These are phyloP conservation scores for Pichia exigua DNA, from an alignment of 805 yeast species.

Conservation along the genomic window DNA sequence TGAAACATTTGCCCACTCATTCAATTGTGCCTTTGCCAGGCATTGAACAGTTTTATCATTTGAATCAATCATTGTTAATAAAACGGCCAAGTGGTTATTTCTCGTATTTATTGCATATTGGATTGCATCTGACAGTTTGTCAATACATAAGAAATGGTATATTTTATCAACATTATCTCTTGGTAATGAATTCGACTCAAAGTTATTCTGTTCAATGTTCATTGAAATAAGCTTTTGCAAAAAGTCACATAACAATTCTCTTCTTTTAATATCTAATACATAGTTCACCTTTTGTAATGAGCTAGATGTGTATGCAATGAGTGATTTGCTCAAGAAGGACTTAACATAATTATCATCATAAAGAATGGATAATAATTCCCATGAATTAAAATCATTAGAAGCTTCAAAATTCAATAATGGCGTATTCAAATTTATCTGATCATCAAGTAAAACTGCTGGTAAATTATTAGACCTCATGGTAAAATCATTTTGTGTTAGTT, in stretches of 20 bases:
- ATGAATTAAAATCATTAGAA: constrained; percentile 21
- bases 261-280: constrained; percentile 29
- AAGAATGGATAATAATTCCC: constrained; percentile 56
- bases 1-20: constrained; percentile 50
- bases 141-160: constrained; percentile 41
- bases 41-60: constrained; percentile 50
- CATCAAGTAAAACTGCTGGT: constrained; percentile 31
- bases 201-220: constrained; percentile 26
- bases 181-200: constrained; percentile 6
- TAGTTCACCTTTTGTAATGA: constrained; percentile 7
- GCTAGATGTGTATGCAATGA: neutral
- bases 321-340: constrained; percentile 9
- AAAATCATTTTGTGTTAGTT: constrained; percentile 8
- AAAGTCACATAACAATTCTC: constrained; percentile 49
- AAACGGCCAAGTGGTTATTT: constrained; percentile 62
- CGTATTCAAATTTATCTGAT: constrained; percentile 26
- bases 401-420: constrained; percentile 14
- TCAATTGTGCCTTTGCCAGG: constrained; percentile 55
- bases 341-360: constrained; percentile 38
- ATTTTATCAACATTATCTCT: constrained; percentile 43
- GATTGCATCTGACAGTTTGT: constrained; percentile 57
- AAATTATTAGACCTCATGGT: constrained; percentile 22
- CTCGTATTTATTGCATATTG: constrained; percentile 49
- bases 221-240: constrained; percentile 36
- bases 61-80: constrained; percentile 65